Conservation (phyloP, 78 protist species). For the Dictyostelium firmibasis region DNA sequence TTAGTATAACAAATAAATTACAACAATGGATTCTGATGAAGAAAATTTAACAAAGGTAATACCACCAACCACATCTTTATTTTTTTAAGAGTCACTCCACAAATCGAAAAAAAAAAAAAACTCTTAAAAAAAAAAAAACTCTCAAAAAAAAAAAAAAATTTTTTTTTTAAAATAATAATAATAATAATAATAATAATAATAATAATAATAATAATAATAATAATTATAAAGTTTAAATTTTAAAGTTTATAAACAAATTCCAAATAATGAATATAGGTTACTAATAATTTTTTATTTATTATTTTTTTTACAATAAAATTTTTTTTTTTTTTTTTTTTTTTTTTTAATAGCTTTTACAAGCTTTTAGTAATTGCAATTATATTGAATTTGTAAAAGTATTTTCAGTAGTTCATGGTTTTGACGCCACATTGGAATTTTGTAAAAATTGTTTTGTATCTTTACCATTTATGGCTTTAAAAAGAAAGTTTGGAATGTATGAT, state of each 20-base stretch:
- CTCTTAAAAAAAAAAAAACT: no score
- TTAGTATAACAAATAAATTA: no score
- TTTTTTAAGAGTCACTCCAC: not conserved
- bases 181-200: not conserved
- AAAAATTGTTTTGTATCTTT: conserved; percentile 35
- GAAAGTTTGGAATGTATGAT: not conserved
- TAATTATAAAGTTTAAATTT: no score
- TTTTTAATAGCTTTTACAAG: conserved; percentile 50
- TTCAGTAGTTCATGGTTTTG: conserved; percentile 73
- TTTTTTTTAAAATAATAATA: not conserved
- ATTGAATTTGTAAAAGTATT: conserved; percentile 64
- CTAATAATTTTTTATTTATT: not conserved
- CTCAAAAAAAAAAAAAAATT: not conserved
- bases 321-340: not conserved
- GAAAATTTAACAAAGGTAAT: conserved; percentile 44
- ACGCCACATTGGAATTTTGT: conserved; percentile 59
- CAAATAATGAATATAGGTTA: not conserved
- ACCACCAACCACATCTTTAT: not conserved
- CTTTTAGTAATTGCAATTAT: conserved; percentile 60
- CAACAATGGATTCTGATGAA: not conserved
- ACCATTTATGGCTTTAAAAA: conserved; percentile 25
- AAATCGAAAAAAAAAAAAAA: no score
- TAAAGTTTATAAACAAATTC: no score
- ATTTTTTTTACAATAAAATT: not conserved
- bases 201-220: not conserved